Conservation (phyloP, 1,139 yeast species). For the Scheffersomyces illinoinensis region DNA sequence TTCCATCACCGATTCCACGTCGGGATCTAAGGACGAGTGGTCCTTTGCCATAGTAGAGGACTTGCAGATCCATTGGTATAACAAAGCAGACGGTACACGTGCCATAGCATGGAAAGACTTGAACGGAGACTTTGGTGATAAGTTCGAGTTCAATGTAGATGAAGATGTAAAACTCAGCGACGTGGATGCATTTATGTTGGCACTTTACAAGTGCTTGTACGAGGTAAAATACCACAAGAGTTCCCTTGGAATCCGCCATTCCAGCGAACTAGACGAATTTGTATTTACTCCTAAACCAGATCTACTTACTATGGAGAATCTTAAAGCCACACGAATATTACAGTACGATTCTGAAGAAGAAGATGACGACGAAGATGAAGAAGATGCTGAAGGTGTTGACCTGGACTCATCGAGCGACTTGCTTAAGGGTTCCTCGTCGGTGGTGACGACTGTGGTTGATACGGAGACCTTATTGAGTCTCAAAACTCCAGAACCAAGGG, state of each 20-base stretch:
- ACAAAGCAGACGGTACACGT: conserved; percentile 29
- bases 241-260: conserved; percentile 45
- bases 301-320: conserved; percentile 23
- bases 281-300: conserved; percentile 33
- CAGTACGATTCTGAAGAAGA: conserved; percentile 9
- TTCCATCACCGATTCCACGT: conserved; percentile 26
- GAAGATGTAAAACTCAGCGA: conserved; percentile 56
- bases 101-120: conserved; percentile 80
- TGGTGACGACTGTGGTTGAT: conserved; percentile 1
- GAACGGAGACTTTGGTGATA: conserved; percentile 85
- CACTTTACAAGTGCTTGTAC: conserved; percentile 69
- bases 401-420: conserved; percentile 4
- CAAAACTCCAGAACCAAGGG: conserved; percentile 6
- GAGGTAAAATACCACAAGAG: conserved; percentile 70
- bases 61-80: conserved; percentile 48
- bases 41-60: conserved; percentile 67
- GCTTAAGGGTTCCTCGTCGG: conserved; percentile 7
- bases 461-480: conserved; percentile 1
- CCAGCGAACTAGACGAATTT: conserved; percentile 57
- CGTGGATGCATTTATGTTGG: conserved; percentile 63
- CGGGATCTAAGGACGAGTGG: conserved; percentile 58
- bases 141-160: conserved; percentile 74
- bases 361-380: conserved; percentile 10
- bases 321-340: conserved; percentile 7
- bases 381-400: conserved; percentile 5